Conservation (phyloP, 768 basidiomycete genomes). For the Chalciporus sphaerocephalus region DNA sequence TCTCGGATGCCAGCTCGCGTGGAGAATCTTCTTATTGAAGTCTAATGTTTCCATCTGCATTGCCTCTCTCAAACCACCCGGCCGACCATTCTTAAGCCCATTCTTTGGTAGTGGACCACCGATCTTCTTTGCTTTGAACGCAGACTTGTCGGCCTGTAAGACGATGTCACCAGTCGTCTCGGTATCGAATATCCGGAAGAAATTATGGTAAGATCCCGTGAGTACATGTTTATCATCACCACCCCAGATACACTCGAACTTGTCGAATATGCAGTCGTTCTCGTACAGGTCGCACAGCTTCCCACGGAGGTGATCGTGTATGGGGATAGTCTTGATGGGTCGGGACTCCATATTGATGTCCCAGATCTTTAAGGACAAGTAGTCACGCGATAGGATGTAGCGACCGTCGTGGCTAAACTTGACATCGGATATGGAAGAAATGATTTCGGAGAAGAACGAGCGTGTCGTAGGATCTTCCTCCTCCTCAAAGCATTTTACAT, state of each 20-base stretch:
- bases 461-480: conserved; percentile 96
- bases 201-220: conserved; percentile 99
- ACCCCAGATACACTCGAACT: conserved; percentile 98
- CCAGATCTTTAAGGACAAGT: conserved; percentile 98
- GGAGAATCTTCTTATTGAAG: conserved; percentile 97
- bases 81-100: conserved; percentile 72
- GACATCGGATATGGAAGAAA: conserved; percentile 98
- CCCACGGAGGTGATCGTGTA: conserved; percentile 95
- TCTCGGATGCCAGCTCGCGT: conserved; percentile 95
- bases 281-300: conserved; percentile 99
- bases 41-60: conserved; percentile 85
- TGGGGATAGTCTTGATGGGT: conserved; percentile 95
- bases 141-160: conserved; percentile 97
- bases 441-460: conserved; percentile 99
- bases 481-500: conserved; percentile 98
- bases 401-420: conserved; percentile 98
- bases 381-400: conserved; percentile 95
- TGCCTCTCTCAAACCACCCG: conserved; percentile 66
- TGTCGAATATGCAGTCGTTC: conserved; percentile 99
- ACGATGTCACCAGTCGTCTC: conserved; percentile 86
- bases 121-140: conserved; percentile 99
- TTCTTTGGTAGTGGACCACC: conserved; percentile 76
- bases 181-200: conserved; percentile 98
- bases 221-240: conserved; percentile 93
- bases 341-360: conserved; percentile 98